Conservation (phyloP, 2,329 filamentous ascomycete species). For the Decorospora gaudefroyi region DNA sequence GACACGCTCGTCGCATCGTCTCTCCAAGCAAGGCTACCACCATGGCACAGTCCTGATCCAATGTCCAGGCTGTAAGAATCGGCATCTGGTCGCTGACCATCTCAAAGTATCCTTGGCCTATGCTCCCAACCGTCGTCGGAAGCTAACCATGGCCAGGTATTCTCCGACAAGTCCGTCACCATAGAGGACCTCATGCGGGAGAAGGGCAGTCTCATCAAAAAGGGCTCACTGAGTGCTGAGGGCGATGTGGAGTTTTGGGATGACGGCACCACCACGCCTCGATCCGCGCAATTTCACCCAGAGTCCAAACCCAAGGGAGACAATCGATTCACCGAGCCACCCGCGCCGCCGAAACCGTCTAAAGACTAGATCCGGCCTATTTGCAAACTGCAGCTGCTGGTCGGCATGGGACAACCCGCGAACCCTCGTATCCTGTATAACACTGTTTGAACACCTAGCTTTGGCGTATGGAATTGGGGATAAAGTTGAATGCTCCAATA, state of each 20-base stretch:
- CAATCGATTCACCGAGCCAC: constrained; percentile 28
- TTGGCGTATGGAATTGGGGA: no score
- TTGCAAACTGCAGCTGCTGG: neutral
- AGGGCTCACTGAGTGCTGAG: constrained; percentile 70
- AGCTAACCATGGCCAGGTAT: constrained; percentile 58
- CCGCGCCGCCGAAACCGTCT: constrained; percentile 16
- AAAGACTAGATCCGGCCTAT: constrained; percentile 11
- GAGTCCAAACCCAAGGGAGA: constrained; percentile 34
- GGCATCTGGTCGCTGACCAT: constrained; percentile 92
- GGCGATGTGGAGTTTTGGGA: constrained; percentile 95
- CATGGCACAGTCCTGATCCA: constrained; percentile 84
- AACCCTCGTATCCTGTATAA: constrained; percentile 2
- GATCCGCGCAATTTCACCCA: constrained; percentile 43
- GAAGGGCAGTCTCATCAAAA: constrained; percentile 74
- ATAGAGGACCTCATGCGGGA: constrained; percentile 78
- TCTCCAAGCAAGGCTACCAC: constrained; percentile 96
- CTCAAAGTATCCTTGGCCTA: constrained; percentile 58
- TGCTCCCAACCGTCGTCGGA: neutral
- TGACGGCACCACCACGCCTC: constrained; percentile 59
- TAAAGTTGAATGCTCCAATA: no score
- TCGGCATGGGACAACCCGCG: neutral
- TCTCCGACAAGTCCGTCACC: constrained; percentile 70
- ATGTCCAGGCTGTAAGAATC: constrained; percentile 82
- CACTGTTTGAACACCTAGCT: constrained; percentile 9
- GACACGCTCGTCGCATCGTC: constrained; percentile 76